These are phyloP conservation scores for Cucurbita ficifolia DNA, from an alignment of 306 rosid species.

Conservation along the genomic window DNA sequence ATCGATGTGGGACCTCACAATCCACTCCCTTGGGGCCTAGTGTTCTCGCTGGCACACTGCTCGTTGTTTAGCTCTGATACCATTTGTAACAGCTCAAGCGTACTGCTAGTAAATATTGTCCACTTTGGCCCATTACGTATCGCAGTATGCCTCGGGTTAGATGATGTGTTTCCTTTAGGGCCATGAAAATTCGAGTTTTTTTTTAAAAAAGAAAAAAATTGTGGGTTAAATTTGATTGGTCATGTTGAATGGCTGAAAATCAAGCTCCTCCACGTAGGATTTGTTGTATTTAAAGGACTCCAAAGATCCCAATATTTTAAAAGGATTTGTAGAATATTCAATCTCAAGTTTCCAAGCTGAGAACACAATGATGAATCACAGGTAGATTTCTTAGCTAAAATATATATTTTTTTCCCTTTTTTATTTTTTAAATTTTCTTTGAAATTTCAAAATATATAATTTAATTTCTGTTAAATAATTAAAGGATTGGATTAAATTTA, in stretches of 20 bases:
- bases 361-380: not conserved
- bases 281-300: slow-evolving; percentile 25
- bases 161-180: no score
- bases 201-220: not conserved
- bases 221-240: slow-evolving; percentile 1
- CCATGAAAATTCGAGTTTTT: no score
- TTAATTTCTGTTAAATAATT: no score
- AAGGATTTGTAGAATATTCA: slow-evolving; percentile 9
- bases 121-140: no score
- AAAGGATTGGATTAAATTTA: no score
- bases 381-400: not conserved
- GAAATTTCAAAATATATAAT: not conserved
- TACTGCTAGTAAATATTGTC: no score
- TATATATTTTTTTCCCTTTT: not conserved
- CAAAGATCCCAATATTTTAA: slow-evolving; percentile 8
- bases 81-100: no score
- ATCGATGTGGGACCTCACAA: no score
- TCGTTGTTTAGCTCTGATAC: no score
- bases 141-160: no score
- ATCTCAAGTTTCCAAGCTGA: not conserved
- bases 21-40: no score
- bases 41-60: no score
- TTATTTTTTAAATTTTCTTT: not conserved
- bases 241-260: slow-evolving; percentile 56
- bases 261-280: slow-evolving; percentile 16